Percentiles rank a stretch among this genome's conserved stretches.
Evolutionary conservation across 352 stramenopile genomes (phyloP).

Genomic region (Lagenidium giganteum): DNA sequence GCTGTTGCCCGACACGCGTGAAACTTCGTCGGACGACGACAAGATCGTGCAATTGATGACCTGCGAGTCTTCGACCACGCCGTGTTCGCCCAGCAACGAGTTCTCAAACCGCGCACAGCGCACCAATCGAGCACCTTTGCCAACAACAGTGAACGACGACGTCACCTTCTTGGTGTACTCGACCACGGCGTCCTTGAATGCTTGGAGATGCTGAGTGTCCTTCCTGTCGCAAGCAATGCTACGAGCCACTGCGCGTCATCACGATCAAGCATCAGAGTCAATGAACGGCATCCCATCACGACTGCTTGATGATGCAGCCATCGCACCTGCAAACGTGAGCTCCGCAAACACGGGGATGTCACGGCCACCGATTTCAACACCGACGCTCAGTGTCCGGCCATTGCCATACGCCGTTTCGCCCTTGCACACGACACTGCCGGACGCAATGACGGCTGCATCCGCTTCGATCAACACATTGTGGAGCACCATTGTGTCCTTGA

Average conservation of each 20-base stretch:
- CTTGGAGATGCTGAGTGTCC: constrained; percentile 24
- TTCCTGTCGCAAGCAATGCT: too few species aligned
- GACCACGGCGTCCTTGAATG: constrained; percentile 38
- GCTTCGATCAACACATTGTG: constrained; percentile 28
- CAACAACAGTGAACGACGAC: constrained; percentile 39
- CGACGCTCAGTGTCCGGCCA: constrained; percentile 51
- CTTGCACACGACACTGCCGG: constrained; percentile 42
- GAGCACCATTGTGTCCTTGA: constrained; percentile 53
- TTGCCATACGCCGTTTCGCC: constrained; percentile 34
- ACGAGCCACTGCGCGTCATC: too few species aligned
- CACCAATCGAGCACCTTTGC: constrained; percentile 31
- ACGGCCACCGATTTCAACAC: constrained; percentile 67
- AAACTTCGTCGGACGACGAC: constrained; percentile 36
- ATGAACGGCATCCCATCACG: not conserved
- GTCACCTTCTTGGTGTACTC: constrained; percentile 32
- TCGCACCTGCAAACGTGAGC: constrained; percentile 42
- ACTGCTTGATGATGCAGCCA: too few species aligned
- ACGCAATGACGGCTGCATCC: constrained; percentile 42
- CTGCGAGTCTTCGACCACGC: constrained; percentile 46
- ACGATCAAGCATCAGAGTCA: not conserved
- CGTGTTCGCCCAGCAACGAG: constrained; percentile 46
- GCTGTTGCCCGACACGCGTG: constrained; percentile 33
- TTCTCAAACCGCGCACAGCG: constrained; percentile 47
- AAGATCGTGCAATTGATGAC: constrained; percentile 53
- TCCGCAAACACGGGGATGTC: constrained; percentile 60